Conservation (phyloP, 192 early-diverging fungal species). For the Chytriomyces sp. region DNA sequence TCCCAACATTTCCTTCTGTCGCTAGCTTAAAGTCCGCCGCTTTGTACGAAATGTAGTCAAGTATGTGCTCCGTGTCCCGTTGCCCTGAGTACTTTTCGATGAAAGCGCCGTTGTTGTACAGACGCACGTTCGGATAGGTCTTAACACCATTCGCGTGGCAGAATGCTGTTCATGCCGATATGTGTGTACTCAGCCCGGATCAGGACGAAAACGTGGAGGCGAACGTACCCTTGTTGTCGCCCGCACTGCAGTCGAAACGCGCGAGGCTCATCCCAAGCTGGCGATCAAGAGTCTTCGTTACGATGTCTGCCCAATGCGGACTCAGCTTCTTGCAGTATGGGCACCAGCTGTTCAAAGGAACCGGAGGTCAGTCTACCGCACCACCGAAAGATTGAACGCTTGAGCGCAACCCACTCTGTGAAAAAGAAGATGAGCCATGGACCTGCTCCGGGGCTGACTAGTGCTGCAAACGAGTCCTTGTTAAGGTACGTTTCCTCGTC, state of each 20-base stretch:
- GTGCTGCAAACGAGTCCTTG: neutral
- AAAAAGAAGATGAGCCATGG: conserved; percentile 19
- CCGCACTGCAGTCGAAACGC: conserved; percentile 15
- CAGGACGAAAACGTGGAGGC: neutral
- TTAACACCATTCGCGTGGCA: conserved; percentile 13
- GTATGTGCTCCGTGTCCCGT: neutral
- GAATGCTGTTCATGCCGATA: neutral
- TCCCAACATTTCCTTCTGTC: no score
- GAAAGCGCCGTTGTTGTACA: conserved; percentile 11
- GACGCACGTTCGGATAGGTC: conserved; percentile 9
- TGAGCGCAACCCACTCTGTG: neutral
- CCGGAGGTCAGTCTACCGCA: neutral
- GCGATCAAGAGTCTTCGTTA: neutral
- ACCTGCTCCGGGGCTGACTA: conserved; percentile 2
- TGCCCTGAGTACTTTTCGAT: conserved; percentile 20
- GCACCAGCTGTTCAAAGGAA: conserved; percentile 6
- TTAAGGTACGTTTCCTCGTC: conserved; percentile 9
- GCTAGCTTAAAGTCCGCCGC: neutral
- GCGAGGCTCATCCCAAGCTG: conserved; percentile 2
- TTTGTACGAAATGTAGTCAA: conserved; percentile 2
- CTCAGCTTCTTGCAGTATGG: conserved; percentile 17
- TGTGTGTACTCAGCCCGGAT: neutral
- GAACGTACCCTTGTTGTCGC: neutral
- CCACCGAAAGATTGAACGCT: neutral
- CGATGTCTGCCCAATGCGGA: neutral